phyloP scores from a whole-genome alignment of 805 yeast genomes.

The Yamadazyma tumulicola region DNA sequence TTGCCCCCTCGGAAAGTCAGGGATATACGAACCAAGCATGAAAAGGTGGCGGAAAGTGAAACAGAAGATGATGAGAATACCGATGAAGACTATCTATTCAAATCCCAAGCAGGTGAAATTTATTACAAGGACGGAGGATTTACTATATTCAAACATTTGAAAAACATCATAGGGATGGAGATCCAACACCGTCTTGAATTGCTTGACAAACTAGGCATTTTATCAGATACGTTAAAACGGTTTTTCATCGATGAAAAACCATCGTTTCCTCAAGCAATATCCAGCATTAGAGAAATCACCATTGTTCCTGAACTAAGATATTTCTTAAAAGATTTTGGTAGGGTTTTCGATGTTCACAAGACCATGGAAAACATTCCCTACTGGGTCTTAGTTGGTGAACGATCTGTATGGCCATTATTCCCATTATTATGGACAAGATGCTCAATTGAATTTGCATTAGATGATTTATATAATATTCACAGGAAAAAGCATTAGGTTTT shows the following conservation, averaged over 20 bases:
- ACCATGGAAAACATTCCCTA: slow-evolving; percentile 72
- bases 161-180: slow-evolving; percentile 68
- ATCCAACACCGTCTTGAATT: slow-evolving; percentile 80
- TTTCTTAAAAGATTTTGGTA: slow-evolving; percentile 63
- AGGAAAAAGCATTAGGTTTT: slow-evolving; percentile 19
- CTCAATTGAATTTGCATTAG: slow-evolving; percentile 83
- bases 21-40: neutral
- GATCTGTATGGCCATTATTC: slow-evolving; percentile 88
- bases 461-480: slow-evolving; percentile 59
- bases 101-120: slow-evolving; percentile 15
- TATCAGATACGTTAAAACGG: slow-evolving; percentile 67
- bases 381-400: slow-evolving; percentile 88
- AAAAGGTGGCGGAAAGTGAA: slow-evolving; percentile 2
- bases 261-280: slow-evolving; percentile 64
- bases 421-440: slow-evolving; percentile 85
- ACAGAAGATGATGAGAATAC: slow-evolving; percentile 17
- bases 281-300: slow-evolving; percentile 67
- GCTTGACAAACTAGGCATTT: slow-evolving; percentile 71
- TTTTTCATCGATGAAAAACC: slow-evolving; percentile 81
- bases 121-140: slow-evolving; percentile 31
- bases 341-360: slow-evolving; percentile 74
- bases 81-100: slow-evolving; percentile 22
- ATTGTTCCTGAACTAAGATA: slow-evolving; percentile 84
- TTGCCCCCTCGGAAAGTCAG: slow-evolving; percentile 6
- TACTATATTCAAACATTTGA: slow-evolving; percentile 32